phyloP scores from a whole-genome alignment of 139 green algal species.

The Zygnema cylindricum region DNA sequence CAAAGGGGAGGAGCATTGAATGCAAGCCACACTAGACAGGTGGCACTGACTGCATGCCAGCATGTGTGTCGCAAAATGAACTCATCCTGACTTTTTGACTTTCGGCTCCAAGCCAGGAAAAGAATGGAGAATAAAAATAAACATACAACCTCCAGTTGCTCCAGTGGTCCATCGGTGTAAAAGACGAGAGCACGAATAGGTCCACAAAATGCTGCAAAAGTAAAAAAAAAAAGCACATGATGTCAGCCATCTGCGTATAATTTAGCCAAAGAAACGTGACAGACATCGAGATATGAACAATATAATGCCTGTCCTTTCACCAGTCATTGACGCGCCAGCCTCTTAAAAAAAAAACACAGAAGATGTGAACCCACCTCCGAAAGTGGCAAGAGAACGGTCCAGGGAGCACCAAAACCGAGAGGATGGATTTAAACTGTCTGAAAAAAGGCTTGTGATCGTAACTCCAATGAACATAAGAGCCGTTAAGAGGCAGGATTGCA shows the following conservation, averaged over 20 bases:
- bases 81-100: constrained; percentile 5
- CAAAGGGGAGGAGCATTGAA: constrained; percentile 4
- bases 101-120: constrained; percentile 33
- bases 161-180: background rate
- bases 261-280: background rate
- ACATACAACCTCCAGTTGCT: constrained; percentile 16
- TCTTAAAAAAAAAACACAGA: background rate
- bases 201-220: constrained; percentile 24
- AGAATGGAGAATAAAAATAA: constrained; percentile 3
- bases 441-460: constrained; percentile 13
- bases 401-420: constrained; percentile 22
- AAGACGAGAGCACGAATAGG: background rate
- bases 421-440: background rate
- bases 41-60: constrained; percentile 28
- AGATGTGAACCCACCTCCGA: background rate
- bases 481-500: constrained; percentile 15
- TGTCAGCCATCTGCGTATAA: background rate
- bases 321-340: background rate
- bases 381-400: constrained; percentile 5
- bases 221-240: background rate
- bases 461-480: constrained; percentile 9
- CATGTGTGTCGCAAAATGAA: constrained; percentile 21
- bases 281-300: background rate
- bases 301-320: background rate
- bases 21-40: constrained; percentile 13